These are phyloP conservation scores for Botrytis deweyae DNA, from an alignment of 2,329 filamentous ascomycete genomes.

Conservation along the genomic window DNA sequence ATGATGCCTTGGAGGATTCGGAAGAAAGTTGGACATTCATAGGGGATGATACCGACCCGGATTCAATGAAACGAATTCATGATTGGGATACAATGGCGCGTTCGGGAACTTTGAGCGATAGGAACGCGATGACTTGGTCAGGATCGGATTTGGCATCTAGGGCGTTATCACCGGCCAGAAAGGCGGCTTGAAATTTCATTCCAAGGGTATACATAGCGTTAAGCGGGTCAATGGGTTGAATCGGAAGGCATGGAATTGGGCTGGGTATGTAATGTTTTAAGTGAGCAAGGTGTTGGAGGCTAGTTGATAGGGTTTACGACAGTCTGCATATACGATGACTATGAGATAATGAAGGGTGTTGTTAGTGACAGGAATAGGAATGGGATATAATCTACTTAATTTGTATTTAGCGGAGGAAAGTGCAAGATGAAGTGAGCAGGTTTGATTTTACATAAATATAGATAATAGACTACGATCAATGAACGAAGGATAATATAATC, in stretches of 20 bases:
- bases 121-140: constrained; percentile 21
- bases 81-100: constrained; percentile 38
- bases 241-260: neutral
- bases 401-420: neutral
- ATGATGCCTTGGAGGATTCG: constrained; percentile 60
- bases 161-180: constrained; percentile 15
- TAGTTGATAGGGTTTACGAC: neutral
- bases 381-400: neutral
- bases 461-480: neutral
- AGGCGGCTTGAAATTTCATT: constrained; percentile 10
- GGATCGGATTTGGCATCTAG: constrained; percentile 22
- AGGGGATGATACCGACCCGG: constrained; percentile 48
- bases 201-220: neutral
- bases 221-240: neutral
- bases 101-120: constrained; percentile 25
- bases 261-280: constrained; percentile 1
- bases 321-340: neutral
- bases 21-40: constrained; percentile 90
- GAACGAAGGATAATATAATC: neutral
- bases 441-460: constrained; percentile 1
- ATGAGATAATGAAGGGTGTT: neutral
- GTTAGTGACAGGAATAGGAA: neutral
- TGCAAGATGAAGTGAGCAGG: neutral
- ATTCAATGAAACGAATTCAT: constrained; percentile 36
- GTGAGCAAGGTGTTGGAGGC: neutral